These are phyloP conservation scores for Fraxinus anomala DNA, from an alignment of 257 asterid species.

Conservation along the genomic window DNA sequence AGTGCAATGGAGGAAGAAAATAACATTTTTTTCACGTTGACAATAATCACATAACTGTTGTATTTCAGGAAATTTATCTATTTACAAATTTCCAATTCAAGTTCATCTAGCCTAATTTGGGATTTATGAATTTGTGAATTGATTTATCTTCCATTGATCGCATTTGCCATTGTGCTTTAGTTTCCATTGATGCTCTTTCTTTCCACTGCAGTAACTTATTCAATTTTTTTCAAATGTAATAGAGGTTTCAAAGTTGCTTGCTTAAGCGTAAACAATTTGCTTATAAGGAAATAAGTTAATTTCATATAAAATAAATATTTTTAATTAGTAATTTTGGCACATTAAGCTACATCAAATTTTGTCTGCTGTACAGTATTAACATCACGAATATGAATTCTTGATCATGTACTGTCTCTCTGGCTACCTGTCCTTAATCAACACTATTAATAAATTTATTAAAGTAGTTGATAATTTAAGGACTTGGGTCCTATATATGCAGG, in stretches of 20 bases:
- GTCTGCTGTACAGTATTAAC: not conserved
- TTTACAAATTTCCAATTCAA: not conserved
- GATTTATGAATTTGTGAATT: not conserved
- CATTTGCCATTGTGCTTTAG: not conserved
- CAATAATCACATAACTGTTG: not conserved
- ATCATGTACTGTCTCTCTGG: not conserved
- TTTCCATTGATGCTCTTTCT: not conserved
- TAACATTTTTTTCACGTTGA: not conserved
- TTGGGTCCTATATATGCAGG: not conserved
- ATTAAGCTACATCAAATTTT: too few species aligned
- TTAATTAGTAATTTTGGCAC: too few species aligned
- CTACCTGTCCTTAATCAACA: not conserved
- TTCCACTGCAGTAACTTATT: too few species aligned
- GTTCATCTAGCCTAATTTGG: not conserved
- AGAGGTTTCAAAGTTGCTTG: too few species aligned
- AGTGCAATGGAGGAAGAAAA: not conserved
- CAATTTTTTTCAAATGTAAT: too few species aligned
- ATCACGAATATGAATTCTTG: not conserved
- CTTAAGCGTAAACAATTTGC: too few species aligned
- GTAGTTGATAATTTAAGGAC: not conserved
- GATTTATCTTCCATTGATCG: not conserved
- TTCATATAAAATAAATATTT: too few species aligned
- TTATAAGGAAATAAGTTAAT: too few species aligned
- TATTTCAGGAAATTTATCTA: constrained; percentile 2
- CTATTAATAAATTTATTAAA: too few species aligned